Evolutionary conservation across 495 filamentous ascomycete species (phyloP), one percentile per base, ranked within the genome.

Genomic region (Hypoxylon intermedium): DNA sequence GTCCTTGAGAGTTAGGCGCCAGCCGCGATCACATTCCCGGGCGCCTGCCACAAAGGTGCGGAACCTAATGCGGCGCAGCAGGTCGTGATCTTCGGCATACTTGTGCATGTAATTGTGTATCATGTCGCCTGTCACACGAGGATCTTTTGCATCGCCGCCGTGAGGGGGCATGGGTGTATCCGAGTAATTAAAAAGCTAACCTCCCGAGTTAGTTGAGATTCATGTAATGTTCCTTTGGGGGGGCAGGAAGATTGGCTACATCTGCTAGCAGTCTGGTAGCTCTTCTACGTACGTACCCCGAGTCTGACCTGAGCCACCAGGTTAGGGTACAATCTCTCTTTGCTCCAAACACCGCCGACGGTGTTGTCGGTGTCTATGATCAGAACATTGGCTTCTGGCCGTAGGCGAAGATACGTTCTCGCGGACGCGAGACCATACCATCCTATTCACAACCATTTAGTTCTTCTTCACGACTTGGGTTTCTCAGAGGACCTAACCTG

Each of bases 311-410:
- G 76, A 3, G 73, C 69, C 11, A 74, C 64, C 21, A 82, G 67
- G 1, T 67, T 77, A 2, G 78, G 75, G 57, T 85, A 83, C 13
- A 83, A 55, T 28, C 79, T 67, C n/a, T 77, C 67, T 23, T 72
- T 65, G 38, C 77, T 72, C 82, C 82, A 85, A 0, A 78, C 80
- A 2, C 82, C 82, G 1, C 82, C 82, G 20, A 80, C 59, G 0
- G 67, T 72, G 7, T 59, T 38, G 5, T 77, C 65, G 0, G 72
- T 58, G 53, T 86, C 83, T 24, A 89, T 60, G 28, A 83, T 61
- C 0, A 76, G 60, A 9, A 85, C 42, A n/a, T 74, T 63, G 33
- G 73, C 64, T 2, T 49, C 38, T 1, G 79, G 77, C 18, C 68
- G 51, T 5, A 78, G 44, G 41, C 71, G 38, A 7, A 79, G 68